Percentiles rank a stretch among this genome's conserved stretches.
phyloP scores from a whole-genome alignment of 2,329 filamentous ascomycete genomes.

The Aspergillus sclerotialis region DNA sequence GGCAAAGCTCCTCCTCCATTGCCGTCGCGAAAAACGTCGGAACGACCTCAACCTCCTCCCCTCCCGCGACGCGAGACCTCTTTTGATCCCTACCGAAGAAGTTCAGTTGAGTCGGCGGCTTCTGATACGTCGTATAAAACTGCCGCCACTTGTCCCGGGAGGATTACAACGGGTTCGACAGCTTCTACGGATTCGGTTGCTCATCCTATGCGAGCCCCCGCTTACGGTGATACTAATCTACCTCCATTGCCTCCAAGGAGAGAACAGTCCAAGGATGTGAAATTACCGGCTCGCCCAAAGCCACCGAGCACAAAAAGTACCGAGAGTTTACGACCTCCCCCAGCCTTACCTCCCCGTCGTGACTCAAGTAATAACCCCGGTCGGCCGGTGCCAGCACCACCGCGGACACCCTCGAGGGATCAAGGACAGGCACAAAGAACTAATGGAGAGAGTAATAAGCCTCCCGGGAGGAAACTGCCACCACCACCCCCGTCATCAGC shows the following conservation, averaged over 20 bases:
- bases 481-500: slow-evolving; percentile 27
- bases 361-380: slow-evolving; percentile 10
- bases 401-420: slow-evolving; percentile 17
- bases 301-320: slow-evolving; percentile 8
- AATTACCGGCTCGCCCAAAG: slow-evolving; percentile 17
- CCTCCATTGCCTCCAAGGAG: slow-evolving; percentile 49
- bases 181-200: slow-evolving; percentile 24
- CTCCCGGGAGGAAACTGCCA: slow-evolving; percentile 26
- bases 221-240: slow-evolving; percentile 49
- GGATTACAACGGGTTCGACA: slow-evolving; percentile 26
- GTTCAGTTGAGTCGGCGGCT: slow-evolving; percentile 46
- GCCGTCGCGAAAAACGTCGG: slow-evolving; percentile 37
- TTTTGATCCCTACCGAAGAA: slow-evolving; percentile 28
- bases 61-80: slow-evolving; percentile 41
- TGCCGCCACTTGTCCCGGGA: slow-evolving; percentile 33
- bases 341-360: slow-evolving; percentile 15
- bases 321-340: slow-evolving; percentile 10
- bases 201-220: slow-evolving; percentile 46
- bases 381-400: slow-evolving; percentile 8
- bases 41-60: slow-evolving; percentile 33
- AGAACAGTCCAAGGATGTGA: slow-evolving; percentile 16
- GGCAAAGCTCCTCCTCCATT: slow-evolving; percentile 37
- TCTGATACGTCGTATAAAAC: slow-evolving; percentile 49
- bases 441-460: slow-evolving; percentile 9
- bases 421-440: slow-evolving; percentile 10